Percentiles rank a stretch among this genome's conserved stretches.
phyloP scores from a whole-genome alignment of 306 rosid species.

The Cercis canadensis region DNA sequence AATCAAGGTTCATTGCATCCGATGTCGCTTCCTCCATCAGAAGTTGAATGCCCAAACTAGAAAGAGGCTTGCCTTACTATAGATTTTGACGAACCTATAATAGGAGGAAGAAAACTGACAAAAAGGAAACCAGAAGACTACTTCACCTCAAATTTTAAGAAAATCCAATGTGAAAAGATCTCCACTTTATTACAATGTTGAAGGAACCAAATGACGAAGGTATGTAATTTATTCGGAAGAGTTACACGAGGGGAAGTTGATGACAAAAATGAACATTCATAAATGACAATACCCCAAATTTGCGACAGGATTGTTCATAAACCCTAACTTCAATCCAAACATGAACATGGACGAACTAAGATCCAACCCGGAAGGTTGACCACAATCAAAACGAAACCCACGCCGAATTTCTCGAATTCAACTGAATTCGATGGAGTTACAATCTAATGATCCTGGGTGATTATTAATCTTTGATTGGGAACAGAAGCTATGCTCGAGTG shows the following conservation, averaged over 20 bases:
- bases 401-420: conserved; percentile 33
- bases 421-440: conserved; percentile 22
- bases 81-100: conserved; percentile 18
- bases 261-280: conserved; percentile 44
- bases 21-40: conserved; percentile 85
- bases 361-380: conserved; percentile 39
- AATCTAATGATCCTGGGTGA: too few species aligned
- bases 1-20: conserved; percentile 91
- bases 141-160: not conserved
- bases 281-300: conserved; percentile 29
- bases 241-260: not conserved
- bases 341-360: conserved; percentile 45
- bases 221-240: not conserved
- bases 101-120: not conserved
- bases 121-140: not conserved
- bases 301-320: conserved; percentile 26
- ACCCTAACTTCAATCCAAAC: conserved; percentile 43
- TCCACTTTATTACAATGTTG: conserved; percentile 15
- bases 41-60: conserved; percentile 27
- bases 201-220: too few species aligned
- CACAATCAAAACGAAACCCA: conserved; percentile 15
- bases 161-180: not conserved
- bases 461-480: not conserved
- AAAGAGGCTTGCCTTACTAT: conserved; percentile 38
- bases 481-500: conserved; percentile 11